These are phyloP conservation scores for Skeletonema costatum DNA, from an alignment of 108 stramenopile species.

Conservation along the genomic window DNA sequence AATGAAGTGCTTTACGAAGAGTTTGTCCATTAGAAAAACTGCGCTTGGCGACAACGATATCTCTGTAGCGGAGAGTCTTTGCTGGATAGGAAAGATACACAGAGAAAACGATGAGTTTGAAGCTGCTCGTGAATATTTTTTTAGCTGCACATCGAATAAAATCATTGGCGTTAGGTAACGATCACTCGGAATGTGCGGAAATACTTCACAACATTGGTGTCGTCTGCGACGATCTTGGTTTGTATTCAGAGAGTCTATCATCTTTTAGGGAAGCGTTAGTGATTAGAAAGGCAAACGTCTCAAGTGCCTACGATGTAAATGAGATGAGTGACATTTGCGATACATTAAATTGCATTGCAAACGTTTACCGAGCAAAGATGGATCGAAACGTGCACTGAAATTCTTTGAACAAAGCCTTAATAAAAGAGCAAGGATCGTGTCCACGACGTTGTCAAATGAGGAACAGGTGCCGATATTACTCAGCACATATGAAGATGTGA, in stretches of 20 bases:
- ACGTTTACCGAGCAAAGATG: slow-evolving; percentile 40
- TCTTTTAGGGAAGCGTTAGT: slow-evolving; percentile 43
- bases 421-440: slow-evolving; percentile 19
- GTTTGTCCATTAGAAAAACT: slow-evolving; percentile 35
- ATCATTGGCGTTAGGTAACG: slow-evolving; percentile 38
- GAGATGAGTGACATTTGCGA: slow-evolving; percentile 49
- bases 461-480: slow-evolving; percentile 25
- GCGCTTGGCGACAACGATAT: slow-evolving; percentile 25
- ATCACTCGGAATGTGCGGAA: slow-evolving; percentile 46
- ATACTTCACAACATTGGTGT: slow-evolving; percentile 55
- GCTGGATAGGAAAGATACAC: slow-evolving; percentile 66
- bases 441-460: slow-evolving; percentile 4
- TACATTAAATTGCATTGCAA: slow-evolving; percentile 52
- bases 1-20: slow-evolving; percentile 50
- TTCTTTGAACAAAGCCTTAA: slow-evolving; percentile 43
- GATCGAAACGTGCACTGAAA: slow-evolving; percentile 37
- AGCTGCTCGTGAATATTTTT: slow-evolving; percentile 52
- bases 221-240: slow-evolving; percentile 44
- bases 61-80: slow-evolving; percentile 51
- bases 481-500: slow-evolving; percentile 51
- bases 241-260: slow-evolving; percentile 31
- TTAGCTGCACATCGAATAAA: slow-evolving; percentile 41
- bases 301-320: slow-evolving; percentile 27
- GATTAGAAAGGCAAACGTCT: slow-evolving; percentile 28
- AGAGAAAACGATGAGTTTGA: slow-evolving; percentile 38